Conservation (phyloP, 257 asterid species). For the Euphrasia confusa region DNA sequence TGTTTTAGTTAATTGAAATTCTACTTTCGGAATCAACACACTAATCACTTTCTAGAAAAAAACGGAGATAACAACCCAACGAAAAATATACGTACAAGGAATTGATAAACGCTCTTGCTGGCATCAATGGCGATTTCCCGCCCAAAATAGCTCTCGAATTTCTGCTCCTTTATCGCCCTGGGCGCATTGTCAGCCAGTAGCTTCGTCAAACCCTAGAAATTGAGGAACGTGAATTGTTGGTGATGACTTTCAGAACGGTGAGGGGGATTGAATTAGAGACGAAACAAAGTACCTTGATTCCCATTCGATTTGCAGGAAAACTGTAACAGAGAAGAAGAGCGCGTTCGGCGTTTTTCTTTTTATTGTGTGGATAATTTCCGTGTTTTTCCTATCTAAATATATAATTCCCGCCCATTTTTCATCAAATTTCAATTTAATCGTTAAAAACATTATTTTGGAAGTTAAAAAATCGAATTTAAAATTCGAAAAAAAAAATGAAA, state of each 20-base stretch:
- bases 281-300: slow-evolving; percentile 31
- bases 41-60: background rate
- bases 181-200: slow-evolving; percentile 80
- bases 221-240: background rate
- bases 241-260: background rate
- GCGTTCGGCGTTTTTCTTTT: too few relatives aligned
- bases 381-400: too few relatives aligned
- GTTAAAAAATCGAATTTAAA: too few relatives aligned
- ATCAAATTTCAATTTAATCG: too few relatives aligned
- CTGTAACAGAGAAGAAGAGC: background rate
- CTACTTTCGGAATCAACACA: slow-evolving; percentile 1
- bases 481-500: too few relatives aligned
- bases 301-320: slow-evolving; percentile 30
- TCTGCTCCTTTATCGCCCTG: slow-evolving; percentile 63
- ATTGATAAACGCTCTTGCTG: slow-evolving; percentile 87
- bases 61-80: too few relatives aligned
- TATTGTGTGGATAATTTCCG: too few relatives aligned
- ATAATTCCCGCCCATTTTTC: too few relatives aligned
- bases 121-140: slow-evolving; percentile 90
- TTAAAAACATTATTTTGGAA: too few relatives aligned
- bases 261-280: slow-evolving; percentile 7
- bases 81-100: slow-evolving; percentile 40
- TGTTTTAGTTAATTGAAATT: background rate
- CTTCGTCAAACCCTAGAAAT: slow-evolving; percentile 76
- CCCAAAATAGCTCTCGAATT: slow-evolving; percentile 76